phyloP scores from a whole-genome alignment of 2,329 filamentous ascomycete genomes.

The Fusarium nanum region DNA sequence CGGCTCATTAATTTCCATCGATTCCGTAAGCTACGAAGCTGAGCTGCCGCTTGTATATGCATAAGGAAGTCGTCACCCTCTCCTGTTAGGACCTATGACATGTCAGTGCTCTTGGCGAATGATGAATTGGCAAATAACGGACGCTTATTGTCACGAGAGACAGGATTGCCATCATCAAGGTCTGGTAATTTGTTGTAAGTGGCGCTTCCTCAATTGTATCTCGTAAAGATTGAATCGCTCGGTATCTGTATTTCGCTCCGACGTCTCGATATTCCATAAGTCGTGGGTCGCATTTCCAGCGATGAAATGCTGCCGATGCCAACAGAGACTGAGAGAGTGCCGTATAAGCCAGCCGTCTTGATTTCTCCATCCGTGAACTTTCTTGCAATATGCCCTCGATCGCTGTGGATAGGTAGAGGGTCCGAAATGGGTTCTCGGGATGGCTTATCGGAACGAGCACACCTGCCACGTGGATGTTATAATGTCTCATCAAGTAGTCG shows the following conservation, averaged over 20 bases:
- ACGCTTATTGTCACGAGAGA: slow-evolving; percentile 6
- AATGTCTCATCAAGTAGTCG: not conserved
- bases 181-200: not conserved
- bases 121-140: not conserved
- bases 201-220: not conserved
- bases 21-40: not conserved
- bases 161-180: not conserved
- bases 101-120: not conserved
- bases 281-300: not conserved
- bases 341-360: not conserved
- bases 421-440: not conserved
- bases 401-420: not conserved
- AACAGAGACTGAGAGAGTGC: slow-evolving; percentile 3
- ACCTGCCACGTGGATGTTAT: not conserved
- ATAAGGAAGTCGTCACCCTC: slow-evolving; percentile 1
- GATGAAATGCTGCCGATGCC: not conserved
- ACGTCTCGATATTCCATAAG: not conserved
- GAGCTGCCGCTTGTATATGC: slow-evolving; percentile 2
- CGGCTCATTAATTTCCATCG: not conserved
- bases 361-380: not conserved
- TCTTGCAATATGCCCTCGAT: not conserved
- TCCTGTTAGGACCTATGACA: not conserved
- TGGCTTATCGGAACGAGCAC: not conserved
- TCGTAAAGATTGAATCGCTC: not conserved
- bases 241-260: not conserved